Evolutionary conservation across 768 basidiomycete genomes (phyloP), one percentile per base, ranked within the genome.

Genomic region (Cytidiella melzeri): DNA sequence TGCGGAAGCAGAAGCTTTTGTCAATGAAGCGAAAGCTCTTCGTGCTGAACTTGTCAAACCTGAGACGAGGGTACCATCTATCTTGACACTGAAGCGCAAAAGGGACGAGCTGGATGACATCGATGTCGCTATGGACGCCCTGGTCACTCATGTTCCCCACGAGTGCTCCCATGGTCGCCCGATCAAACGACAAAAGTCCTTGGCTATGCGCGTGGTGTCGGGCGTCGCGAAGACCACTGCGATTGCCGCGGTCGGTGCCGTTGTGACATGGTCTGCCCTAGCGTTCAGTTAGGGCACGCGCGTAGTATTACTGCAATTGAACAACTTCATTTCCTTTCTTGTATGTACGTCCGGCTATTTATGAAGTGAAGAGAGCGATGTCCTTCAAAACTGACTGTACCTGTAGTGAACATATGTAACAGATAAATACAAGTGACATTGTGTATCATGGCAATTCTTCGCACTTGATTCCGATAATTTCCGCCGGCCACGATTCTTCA

Each of bases 241-340:
- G 3, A 80, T 77, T 15, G 74, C 82, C 26, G 75, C 77, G 1
- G 64, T 88, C 36, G 86, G 86, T 21, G 86, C 84, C 12, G 79
- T 81, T 11, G 81, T 79, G 3, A 75, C 85, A 2, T 88, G 86
- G 86, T 77, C 81, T 15, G 83, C 83, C 21, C 64, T 89, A 50
- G 86, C 86, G 1, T 88, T 81, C 63, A 71, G 69, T 53, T 84
- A n/a, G n/a, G n/a, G n/a, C n/a, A n/a, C n/a, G n/a, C n/a, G n/a
- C n/a, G n/a, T n/a, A n/a, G n/a, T n/a, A n/a, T n/a, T n/a, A n/a
- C n/a, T n/a, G n/a, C n/a, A n/a, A n/a, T n/a, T n/a, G n/a, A n/a
- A n/a, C n/a, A n/a, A n/a, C n/a, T n/a, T n/a, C n/a, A n/a, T n/a
- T n/a, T n/a, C n/a, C n/a, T n/a, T n/a, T n/a, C n/a, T n/a, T n/a